Evolutionary conservation across 129 eudicot genomes (phyloP).

Genomic region (sunflower (Helianthus annuus)): HanXRQr2.0-SUNRISE NC_035448.2:120596545-120597044

Average conservation of each 20-base stretch:
- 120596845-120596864: slow-evolving; percentile 4
- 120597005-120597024: background rate
- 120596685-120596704: background rate
- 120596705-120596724: background rate
- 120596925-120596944: slow-evolving; percentile 20
- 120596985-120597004: slow-evolving; percentile 7
- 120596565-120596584: too few relatives aligned
- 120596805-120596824: slow-evolving; percentile 10
- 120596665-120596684: slow-evolving; percentile 14
- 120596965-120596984: slow-evolving; percentile 11
- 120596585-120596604: too few relatives aligned
- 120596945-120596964: slow-evolving; percentile 20
- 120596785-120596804: slow-evolving; percentile 17
- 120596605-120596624: background rate
- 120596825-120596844: slow-evolving; percentile 17
- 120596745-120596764: background rate
- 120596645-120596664: background rate
- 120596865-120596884: slow-evolving; percentile 11
- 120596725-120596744: too few relatives aligned
- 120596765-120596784: slow-evolving; percentile 19
- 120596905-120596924: background rate
- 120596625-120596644: background rate
- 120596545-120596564: slow-evolving; percentile 5
- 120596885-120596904: background rate
- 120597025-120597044: background rate